Evolutionary conservation across 75 land plant species (phyloP), one percentile per base, ranked within the genome.

Genomic region (Selaginella tamariscina): DNA sequence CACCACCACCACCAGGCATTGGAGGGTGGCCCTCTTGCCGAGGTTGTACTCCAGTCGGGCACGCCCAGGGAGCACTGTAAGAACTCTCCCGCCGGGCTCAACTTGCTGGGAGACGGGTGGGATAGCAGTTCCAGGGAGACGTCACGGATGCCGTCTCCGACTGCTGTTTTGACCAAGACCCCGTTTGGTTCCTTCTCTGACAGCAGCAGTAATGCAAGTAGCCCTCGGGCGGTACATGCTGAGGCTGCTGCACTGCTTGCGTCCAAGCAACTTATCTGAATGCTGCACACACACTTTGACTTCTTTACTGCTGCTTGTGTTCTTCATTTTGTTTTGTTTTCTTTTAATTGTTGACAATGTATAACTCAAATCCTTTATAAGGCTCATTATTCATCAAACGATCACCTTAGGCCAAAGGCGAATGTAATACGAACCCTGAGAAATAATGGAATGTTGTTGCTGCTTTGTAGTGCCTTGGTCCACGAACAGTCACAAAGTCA

Each of bases 21-120:
- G 0, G 70, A 83, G 66, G 98, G 96, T 1, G 98, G 98, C 0
- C 98, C 96, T 29, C 70, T 91, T 21, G 96, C 84, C 0, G 96
- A 91, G 73, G 94, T 79, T 22, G 71, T 91, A 31, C 77, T 80
- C 30, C 83, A 70, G 39, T 73, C 63, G 2, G 76, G 63, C 65
- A 29, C 49, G 2, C 57, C 72, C 1, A n/a, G 70, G 32, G 67
- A 26, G 8, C 64, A 73, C 13, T 8, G 31, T 18, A 71, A 54
- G 0, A 56, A 70, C 11, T 62, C 31, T 13, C 8, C 68, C 78
- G 0, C 67, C 24, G 15, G 68, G 75, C 32, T 76, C 33, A 55
- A 79, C 80, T 11, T 79, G 26, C 65, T 79, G 55, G 33, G 54
- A 2, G 81, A 77, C 11, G 77, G 54, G 1, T 78, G 82, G 77